Percentiles rank a stretch among this genome's conserved stretches.
phyloP scores from a whole-genome alignment of 2,329 filamentous ascomycete species.

The Phialophora verrucosa region DNA sequence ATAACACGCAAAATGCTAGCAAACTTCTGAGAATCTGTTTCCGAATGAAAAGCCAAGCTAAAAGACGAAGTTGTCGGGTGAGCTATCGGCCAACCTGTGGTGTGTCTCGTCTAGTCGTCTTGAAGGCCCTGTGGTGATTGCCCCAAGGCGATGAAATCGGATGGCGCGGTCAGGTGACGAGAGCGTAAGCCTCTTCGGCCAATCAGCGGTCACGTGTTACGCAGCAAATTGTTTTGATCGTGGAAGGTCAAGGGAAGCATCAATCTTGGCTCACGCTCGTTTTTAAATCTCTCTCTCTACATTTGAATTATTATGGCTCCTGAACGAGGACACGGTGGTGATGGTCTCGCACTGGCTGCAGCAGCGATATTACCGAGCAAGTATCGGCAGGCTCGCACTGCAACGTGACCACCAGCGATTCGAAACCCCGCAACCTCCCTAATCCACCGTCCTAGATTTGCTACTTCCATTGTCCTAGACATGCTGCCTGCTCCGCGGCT shows the following conservation, averaged over 20 bases:
- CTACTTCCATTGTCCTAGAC: background rate
- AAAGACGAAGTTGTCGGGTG: background rate
- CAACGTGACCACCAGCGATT: background rate
- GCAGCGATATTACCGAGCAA: background rate
- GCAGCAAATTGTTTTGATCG: background rate
- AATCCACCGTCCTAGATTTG: background rate
- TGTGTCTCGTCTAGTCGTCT: background rate
- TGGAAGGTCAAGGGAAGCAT: background rate
- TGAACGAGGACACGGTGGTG: background rate
- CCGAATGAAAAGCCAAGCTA: background rate
- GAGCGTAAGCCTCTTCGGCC: background rate
- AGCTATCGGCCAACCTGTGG: background rate
- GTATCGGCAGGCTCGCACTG: background rate
- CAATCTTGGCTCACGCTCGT: background rate
- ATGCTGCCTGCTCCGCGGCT: background rate
- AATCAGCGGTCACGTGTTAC: conserved; percentile 1
- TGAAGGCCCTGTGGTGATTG: too few species aligned
- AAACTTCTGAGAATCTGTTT: background rate
- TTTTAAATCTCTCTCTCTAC: background rate
- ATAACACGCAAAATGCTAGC: background rate
- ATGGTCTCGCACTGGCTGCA: background rate
- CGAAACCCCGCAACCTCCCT: background rate
- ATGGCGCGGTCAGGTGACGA: background rate
- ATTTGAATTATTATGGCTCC: background rate
- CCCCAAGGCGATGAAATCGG: too few species aligned